Conservation (phyloP, 257 asterid species). For the Petunia secreta region DNA sequence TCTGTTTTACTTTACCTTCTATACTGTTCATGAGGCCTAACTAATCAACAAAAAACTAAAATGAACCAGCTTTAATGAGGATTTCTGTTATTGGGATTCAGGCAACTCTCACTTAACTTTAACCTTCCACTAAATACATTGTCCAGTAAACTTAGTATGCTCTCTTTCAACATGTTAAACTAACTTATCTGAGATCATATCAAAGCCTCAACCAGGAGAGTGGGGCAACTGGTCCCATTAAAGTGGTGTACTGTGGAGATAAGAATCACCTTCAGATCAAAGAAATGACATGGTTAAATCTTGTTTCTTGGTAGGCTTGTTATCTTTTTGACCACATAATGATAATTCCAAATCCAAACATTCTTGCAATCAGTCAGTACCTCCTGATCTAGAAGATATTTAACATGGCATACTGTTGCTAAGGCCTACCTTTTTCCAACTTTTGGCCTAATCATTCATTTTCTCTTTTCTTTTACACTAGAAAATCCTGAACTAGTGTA, state of each 20-base stretch:
- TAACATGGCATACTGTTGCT: constrained; percentile 1
- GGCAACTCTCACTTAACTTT: neutral
- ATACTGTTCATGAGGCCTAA: neutral
- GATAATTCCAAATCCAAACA: neutral
- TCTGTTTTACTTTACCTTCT: too few species aligned
- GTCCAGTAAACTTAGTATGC: neutral
- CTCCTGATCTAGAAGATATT: neutral
- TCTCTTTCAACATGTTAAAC: neutral
- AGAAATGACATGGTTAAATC: neutral
- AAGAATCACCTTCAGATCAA: constrained; percentile 6
- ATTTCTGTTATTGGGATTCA: neutral
- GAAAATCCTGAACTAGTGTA: neutral
- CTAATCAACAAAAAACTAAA: neutral
- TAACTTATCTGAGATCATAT: neutral
- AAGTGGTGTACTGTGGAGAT: neutral
- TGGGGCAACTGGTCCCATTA: neutral
- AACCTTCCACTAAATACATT: neutral
- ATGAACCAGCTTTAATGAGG: neutral
- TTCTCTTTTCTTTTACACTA: neutral
- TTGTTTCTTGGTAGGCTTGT: neutral
- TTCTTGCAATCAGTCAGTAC: neutral
- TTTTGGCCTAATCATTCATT: constrained; percentile 23
- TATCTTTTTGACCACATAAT: constrained; percentile 16
- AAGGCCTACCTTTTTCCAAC: constrained; percentile 12
- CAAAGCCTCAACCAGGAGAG: neutral